Base-by-base conservation (phyloP, 73 alveolate genomes). In the Paramecium primaurelia region DNA sequence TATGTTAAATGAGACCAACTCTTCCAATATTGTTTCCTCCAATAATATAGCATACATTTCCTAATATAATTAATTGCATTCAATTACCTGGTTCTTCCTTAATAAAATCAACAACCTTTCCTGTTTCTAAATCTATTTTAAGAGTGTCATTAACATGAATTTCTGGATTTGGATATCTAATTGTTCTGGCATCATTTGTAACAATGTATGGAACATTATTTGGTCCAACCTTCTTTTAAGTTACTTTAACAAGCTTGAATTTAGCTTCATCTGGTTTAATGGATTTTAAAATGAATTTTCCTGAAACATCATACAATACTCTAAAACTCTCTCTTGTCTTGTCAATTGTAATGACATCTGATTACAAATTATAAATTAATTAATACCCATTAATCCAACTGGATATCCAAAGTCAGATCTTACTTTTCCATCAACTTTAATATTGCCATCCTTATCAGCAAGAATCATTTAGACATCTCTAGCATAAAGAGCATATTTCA, bases 151-250 rank as follows among this genome's bases (percentile, higher is more conserved):
- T 85, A 59, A 71, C 84, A 95, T 96, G 96, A 97, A 98, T 96
- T 92, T 98, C 99, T 28, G 99, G 99, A 94, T 97, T 97, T 30
- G 99, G 99, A 96, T 83, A 98, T 92, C 99, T 97, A 95, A 98
- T 59, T 86, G 99, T 98, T 96, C 99, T 98, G 22, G 99, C 99
- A 91, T 98, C 99, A 92, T 97, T 98, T 59, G 99, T 97, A 86
- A 96, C 97, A 60, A 97, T 95, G 96, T 97, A 98, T 37, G 99
- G 99, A 44, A 98, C 94, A 77, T 98, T 98, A 96, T 98, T 98
- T 71, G 98, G 97, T 49, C 99, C 99, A 93, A 98, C 92, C 47
- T 95, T 89, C 95, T 97, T 96, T 93, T 93, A 95, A 92, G 96
- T 98, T 86, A 98, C 99, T 75, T 96, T 97, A 96, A 99, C 97